Percentiles rank a stretch among this genome's conserved stretches.
These are phyloP conservation scores for Alternaria panax DNA, from an alignment of 2,329 filamentous ascomycete genomes.

Conservation along the genomic window DNA sequence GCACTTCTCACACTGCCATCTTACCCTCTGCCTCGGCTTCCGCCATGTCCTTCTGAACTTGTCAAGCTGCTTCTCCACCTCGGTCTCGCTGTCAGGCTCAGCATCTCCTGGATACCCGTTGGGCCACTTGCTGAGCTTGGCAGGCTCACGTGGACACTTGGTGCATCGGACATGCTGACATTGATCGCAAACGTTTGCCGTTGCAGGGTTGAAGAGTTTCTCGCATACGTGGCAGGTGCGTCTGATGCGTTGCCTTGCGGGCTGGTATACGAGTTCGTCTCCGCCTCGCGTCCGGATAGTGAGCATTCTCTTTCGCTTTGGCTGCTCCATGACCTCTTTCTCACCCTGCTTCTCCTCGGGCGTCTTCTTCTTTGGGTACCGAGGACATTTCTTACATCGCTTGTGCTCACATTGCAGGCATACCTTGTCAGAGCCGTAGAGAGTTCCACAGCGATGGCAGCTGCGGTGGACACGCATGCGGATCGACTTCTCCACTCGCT, in stretches of 20 bases:
- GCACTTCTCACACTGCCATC: slow-evolving; percentile 68
- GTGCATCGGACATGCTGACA: slow-evolving; percentile 80
- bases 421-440: slow-evolving; percentile 75
- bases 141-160: slow-evolving; percentile 80
- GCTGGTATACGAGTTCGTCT: slow-evolving; percentile 74
- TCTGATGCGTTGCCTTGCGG: slow-evolving; percentile 74
- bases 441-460: slow-evolving; percentile 81
- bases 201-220: slow-evolving; percentile 62
- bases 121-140: slow-evolving; percentile 73
- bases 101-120: slow-evolving; percentile 73
- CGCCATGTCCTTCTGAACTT: slow-evolving; percentile 51
- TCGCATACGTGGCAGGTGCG: slow-evolving; percentile 79
- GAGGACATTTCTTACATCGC: slow-evolving; percentile 81
- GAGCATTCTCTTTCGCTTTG: slow-evolving; percentile 59
- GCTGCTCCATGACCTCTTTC: slow-evolving; percentile 54
- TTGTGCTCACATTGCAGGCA: slow-evolving; percentile 80
- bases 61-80: slow-evolving; percentile 38
- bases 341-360: slow-evolving; percentile 47
- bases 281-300: slow-evolving; percentile 71
- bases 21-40: slow-evolving; percentile 55
- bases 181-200: slow-evolving; percentile 67
- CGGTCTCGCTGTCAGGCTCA: slow-evolving; percentile 44
- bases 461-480: slow-evolving; percentile 78
- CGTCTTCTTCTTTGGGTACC: slow-evolving; percentile 72
- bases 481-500: slow-evolving; percentile 76